Percentiles rank a stretch among this genome's conserved stretches.
Conservation (phyloP, 495 filamentous ascomycete genomes). For the Aspergillus sparsus region DNA sequence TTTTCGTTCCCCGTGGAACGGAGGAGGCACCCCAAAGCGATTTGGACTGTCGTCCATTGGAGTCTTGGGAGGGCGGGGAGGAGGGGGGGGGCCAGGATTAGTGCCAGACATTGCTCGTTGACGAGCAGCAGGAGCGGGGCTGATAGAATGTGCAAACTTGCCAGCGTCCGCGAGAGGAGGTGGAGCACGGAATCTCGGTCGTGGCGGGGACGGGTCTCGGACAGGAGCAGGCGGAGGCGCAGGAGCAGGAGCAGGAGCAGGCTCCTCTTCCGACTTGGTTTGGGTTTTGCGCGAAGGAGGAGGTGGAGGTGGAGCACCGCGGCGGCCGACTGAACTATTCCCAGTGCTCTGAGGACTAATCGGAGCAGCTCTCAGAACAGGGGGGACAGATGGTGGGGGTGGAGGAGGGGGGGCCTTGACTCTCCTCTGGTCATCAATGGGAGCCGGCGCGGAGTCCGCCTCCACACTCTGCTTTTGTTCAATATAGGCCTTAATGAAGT, state of each 20-base stretch:
- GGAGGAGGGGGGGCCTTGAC: constrained; percentile 60
- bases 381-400: constrained; percentile 58
- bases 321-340: constrained; percentile 58
- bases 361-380: constrained; percentile 46
- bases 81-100: constrained; percentile 75
- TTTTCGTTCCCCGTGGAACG: constrained; percentile 71
- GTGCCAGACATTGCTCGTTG: constrained; percentile 60
- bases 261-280: constrained; percentile 52
- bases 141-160: constrained; percentile 64
- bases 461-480: constrained; percentile 69
- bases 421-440: constrained; percentile 45
- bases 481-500: constrained; percentile 92
- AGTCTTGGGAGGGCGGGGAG: constrained; percentile 84
- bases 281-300: constrained; percentile 73
- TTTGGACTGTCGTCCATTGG: constrained; percentile 68
- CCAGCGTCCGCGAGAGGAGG: constrained; percentile 86
- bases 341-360: constrained; percentile 71
- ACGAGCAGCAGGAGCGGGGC: constrained; percentile 53
- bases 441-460: constrained; percentile 33
- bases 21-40: constrained; percentile 78
- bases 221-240: constrained; percentile 31
- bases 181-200: constrained; percentile 70
- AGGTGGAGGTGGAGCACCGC: constrained; percentile 79
- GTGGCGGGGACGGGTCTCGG: constrained; percentile 53
- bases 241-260: constrained; percentile 37